phyloP scores from a whole-genome alignment of 1,284 basidiomycete species.

The Acaromyces ingoldii region DNA sequence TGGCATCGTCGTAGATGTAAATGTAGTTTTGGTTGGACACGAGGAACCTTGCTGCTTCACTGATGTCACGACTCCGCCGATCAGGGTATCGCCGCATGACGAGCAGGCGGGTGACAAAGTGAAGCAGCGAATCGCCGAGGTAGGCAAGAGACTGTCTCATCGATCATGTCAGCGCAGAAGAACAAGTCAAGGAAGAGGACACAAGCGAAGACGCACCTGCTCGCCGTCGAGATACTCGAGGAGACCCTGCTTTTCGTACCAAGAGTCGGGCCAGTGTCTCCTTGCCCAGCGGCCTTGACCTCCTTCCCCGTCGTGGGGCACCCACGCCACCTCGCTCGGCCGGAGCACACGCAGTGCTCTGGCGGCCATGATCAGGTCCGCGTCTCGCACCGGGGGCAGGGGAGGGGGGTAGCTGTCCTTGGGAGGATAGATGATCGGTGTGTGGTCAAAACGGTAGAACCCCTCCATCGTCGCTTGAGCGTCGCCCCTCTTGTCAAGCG shows the following conservation, averaged over 20 bases:
- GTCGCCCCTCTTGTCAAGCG: no score
- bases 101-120: background rate
- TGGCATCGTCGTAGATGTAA: background rate
- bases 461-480: no score
- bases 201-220: no score
- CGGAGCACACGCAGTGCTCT: background rate
- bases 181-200: no score
- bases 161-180: no score
- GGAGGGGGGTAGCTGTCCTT: slow-evolving; percentile 2
- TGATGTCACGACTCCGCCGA: background rate
- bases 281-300: background rate
- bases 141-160: no score
- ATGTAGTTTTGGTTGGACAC: slow-evolving; percentile 2
- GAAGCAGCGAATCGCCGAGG: background rate
- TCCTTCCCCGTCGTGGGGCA: background rate
- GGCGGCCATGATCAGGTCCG: background rate
- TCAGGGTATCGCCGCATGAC: background rate
- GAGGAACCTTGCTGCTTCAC: background rate
- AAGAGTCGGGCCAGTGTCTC: background rate
- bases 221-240: background rate
- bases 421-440: background rate
- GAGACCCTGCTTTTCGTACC: background rate
- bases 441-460: background rate
- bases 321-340: background rate
- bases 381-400: background rate